Conservation (phyloP, 257 asterid genomes). For the Gentiana straminea region DNA sequence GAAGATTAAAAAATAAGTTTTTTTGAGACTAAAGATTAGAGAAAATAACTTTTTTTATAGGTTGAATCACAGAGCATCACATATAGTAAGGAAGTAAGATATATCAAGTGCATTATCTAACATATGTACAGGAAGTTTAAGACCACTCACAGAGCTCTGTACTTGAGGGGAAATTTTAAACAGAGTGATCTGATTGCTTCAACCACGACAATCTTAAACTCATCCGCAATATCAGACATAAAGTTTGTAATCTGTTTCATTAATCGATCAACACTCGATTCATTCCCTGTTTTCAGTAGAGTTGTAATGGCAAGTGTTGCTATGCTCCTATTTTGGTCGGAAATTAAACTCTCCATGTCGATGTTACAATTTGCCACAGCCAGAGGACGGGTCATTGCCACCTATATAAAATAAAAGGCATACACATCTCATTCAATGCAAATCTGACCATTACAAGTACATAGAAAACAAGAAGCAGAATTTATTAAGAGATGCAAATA, state of each 20-base stretch:
- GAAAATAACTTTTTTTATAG: background rate
- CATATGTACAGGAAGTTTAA: slow-evolving; percentile 9
- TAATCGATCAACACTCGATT: slow-evolving; percentile 86
- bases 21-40: background rate
- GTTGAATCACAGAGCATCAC: too few relatives aligned
- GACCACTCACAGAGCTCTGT: slow-evolving; percentile 79
- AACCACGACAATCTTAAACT: slow-evolving; percentile 93
- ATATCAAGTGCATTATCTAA: slow-evolving; percentile 1
- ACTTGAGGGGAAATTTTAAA: slow-evolving; percentile 86
- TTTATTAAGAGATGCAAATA: background rate
- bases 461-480: background rate
- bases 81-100: background rate
- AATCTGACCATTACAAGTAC: background rate
- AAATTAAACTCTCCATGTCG: slow-evolving; percentile 93
- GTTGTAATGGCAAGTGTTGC: slow-evolving; percentile 94
- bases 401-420: slow-evolving; percentile 34
- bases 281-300: slow-evolving; percentile 87
- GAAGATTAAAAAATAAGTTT: background rate
- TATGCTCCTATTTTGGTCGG: slow-evolving; percentile 90
- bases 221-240: slow-evolving; percentile 97
- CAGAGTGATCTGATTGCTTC: slow-evolving; percentile 91
- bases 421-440: background rate
- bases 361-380: slow-evolving; percentile 88
- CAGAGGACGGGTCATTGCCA: slow-evolving; percentile 88
- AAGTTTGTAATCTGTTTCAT: slow-evolving; percentile 90